Evolutionary conservation across 345 rosid genomes (phyloP), one percentile per base, ranked within the genome.

Genomic region (Linum usitatissimum): DNA sequence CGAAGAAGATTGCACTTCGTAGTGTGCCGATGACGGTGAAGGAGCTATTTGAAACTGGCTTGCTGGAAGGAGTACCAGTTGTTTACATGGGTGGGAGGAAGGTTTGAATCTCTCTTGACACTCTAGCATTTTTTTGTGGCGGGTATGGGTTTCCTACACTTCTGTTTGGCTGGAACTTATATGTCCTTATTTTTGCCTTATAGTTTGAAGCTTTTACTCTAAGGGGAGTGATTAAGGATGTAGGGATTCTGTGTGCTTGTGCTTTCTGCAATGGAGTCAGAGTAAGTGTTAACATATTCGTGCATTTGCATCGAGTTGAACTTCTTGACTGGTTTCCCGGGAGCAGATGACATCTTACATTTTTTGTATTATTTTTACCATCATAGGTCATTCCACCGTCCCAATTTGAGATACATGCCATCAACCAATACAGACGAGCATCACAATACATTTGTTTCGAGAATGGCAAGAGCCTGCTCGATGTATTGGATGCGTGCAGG

Each of bases 401-500:
- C 57, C 88, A 85, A 74, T 93, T 92, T 68, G 98, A 92, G 89
- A 89, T 92, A 73, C 98, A 92, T 83, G 98, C 98, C 31, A 82
- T 86, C 68, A 89, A 84, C 59, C 91, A 84, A 67, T 93, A 89
- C 73, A 83, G 88, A 74, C 90, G 97, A 36, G 99, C 97, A 19
- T 79, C 90, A 40, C 99, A 93, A 60, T 93, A 93, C 75, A 93
- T 86, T 68, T 93, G 99, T 75, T 83, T 93, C 68, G 97, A 89
- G 79, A 93, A 93, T 76, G 99, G 99, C 66, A 93, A 85, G 83
- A 93, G 99, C 83, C 82, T 93, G 76, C 96, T 93, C 63, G 99
- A 93, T 57, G 83, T 90, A 66, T 73, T 93, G 77, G 83, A 83
- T 79, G 81, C 82, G 62, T 84, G 97, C 82, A 78, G 99, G 77